Percentiles rank a stretch among this genome's conserved stretches.
phyloP scores from a whole-genome alignment of 225 moss, liverwort and hornwort species.

The Lunularia cruciata region DNA sequence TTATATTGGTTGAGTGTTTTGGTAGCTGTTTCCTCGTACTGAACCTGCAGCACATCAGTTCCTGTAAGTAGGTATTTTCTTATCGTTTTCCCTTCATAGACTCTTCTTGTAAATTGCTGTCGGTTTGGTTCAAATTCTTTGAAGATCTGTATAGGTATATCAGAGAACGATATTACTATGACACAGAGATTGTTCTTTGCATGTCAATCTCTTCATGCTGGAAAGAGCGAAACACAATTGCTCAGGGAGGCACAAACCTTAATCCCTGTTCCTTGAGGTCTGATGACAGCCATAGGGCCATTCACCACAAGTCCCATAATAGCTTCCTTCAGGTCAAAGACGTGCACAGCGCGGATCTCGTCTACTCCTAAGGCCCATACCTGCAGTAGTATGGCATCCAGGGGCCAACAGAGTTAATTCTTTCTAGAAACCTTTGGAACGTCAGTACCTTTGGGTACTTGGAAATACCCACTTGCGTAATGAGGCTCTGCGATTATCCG shows the following conservation, averaged over 20 bases:
- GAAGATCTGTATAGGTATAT: too few species aligned
- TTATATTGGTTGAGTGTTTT: conserved; percentile 39
- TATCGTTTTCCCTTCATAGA: too few species aligned
- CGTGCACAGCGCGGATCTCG: conserved; percentile 33
- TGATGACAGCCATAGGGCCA: conserved; percentile 41
- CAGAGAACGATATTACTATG: too few species aligned
- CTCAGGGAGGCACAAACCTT: conserved; percentile 39
- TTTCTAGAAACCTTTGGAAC: too few species aligned
- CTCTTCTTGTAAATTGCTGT: too few species aligned
- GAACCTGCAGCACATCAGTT: conserved; percentile 31
- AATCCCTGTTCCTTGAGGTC: conserved; percentile 43
- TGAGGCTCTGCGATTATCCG: neutral
- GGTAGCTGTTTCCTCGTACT: conserved; percentile 35
- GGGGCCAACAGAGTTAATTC: too few species aligned
- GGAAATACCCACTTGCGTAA: too few species aligned
- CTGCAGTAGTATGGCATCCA: conserved; percentile 19
- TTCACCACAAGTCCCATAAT: conserved; percentile 36
- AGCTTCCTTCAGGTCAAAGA: conserved; percentile 45
- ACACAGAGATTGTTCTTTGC: too few species aligned
- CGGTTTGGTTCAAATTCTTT: too few species aligned
- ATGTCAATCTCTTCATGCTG: too few species aligned
- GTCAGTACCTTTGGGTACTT: too few species aligned
- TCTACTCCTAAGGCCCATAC: conserved; percentile 44
- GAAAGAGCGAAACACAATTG: too few species aligned
- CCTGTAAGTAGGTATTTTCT: neutral